These are phyloP conservation scores for Aspergillus puulaauensis DNA, from an alignment of 2,329 filamentous ascomycete species.

Conservation along the genomic window DNA sequence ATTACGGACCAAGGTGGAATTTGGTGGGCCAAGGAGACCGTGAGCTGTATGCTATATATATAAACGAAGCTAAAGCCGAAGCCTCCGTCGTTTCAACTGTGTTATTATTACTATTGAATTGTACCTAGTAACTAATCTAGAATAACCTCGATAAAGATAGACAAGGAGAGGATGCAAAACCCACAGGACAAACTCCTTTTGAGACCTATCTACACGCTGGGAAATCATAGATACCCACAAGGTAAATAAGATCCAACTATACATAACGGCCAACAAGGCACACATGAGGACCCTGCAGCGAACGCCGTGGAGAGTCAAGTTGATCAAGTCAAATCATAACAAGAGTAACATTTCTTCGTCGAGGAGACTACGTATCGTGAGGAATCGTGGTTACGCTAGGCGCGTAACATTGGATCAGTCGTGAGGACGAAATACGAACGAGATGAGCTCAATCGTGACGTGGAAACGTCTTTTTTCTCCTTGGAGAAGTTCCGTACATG, in stretches of 20 bases:
- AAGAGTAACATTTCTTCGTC: background rate
- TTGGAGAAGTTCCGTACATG: background rate
- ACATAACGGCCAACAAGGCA: background rate
- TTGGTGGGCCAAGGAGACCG: too few relatives aligned
- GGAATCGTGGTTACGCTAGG: slow-evolving; percentile 2
- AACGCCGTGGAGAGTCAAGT: background rate
- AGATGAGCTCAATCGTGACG: background rate
- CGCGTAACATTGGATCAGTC: background rate
- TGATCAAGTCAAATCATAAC: background rate
- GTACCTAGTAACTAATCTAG: background rate
- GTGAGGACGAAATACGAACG: background rate
- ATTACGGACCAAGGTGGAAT: too few relatives aligned
- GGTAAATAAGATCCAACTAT: slow-evolving; percentile 3
- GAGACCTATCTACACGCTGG: slow-evolving; percentile 7
- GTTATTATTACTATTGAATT: background rate
- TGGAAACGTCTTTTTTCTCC: background rate
- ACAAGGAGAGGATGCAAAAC: background rate
- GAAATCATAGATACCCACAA: background rate
- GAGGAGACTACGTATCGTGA: background rate
- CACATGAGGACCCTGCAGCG: background rate
- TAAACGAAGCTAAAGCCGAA: too few relatives aligned
- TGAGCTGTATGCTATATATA: too few relatives aligned
- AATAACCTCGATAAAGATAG: background rate
- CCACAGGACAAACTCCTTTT: slow-evolving; percentile 1
- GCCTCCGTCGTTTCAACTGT: too few relatives aligned